Evolutionary conservation across 23 red algal genomes (phyloP), one percentile per base, ranked within the genome.

Genomic region (Gracilaria domingensis): DNA sequence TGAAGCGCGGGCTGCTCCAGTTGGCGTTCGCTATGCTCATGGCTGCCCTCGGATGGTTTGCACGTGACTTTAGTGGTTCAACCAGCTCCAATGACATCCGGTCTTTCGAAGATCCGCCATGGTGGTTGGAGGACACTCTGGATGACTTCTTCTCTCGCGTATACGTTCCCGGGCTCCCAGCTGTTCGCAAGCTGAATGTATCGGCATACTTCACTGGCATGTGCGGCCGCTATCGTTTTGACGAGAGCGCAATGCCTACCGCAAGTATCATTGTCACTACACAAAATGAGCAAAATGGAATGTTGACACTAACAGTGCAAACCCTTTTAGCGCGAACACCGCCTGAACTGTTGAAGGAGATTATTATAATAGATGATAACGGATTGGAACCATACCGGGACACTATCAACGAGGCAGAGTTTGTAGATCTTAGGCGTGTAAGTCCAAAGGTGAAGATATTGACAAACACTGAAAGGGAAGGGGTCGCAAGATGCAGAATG

Each of bases 351-450:
- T 74, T 92, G 56, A 66, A 74, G 42, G 77, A 92, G 35, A 83
- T 92, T 23, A 92, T 92, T 37, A 92, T 92, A 28, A 42, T 92
- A 5, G 88, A 92, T 92, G 88, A 92, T 56, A 92, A 92, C 45
- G 88, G 88, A 21, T 20, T 51, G 45, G 33, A 40, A 21, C 66
- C 45, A 26, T 37, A 81, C 20, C 76, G 88, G 7, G 64, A 36
- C 0, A n/a, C 9, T 48, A 47, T 83, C 88, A 92, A 83, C 61
- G 88, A 92, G 40, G 83, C 77, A 38, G 88, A 92, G 30, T 92
- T 92, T 12, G 65, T 75, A 25, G 51, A 82, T 37, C 47, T 92
- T 13, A 56, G 54, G 49, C 2, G 7, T 39, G 30, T 92, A 4
- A 83, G 78, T 32, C 36, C 56, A 18, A 92, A 83, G 61, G 66